Evolutionary conservation across 2,329 filamentous ascomycete genomes (phyloP).

Genomic region (Pestalotiopsis sp.): DNA sequence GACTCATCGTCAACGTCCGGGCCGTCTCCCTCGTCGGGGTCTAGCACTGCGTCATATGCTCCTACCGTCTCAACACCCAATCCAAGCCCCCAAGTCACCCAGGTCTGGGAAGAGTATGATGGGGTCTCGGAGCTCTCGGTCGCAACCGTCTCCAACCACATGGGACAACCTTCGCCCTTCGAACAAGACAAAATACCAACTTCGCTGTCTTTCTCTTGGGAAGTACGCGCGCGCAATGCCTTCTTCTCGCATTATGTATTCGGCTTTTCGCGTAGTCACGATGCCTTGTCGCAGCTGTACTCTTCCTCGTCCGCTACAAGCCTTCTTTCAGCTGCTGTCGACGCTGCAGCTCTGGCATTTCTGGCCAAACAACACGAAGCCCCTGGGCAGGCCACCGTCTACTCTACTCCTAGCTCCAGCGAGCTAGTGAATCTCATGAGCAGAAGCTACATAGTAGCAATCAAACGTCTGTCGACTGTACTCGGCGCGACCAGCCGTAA

Average conservation of each 20-base stretch:
- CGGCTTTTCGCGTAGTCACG: constrained; percentile 25
- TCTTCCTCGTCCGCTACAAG: constrained; percentile 8
- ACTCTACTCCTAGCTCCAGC: not conserved
- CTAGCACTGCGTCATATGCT: not conserved
- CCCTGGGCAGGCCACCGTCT: not conserved
- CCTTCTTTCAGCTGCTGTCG: constrained; percentile 25
- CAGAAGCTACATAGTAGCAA: constrained; percentile 17
- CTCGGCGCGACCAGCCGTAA: constrained; percentile 10
- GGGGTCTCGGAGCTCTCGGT: not conserved
- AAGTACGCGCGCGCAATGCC: constrained; percentile 22
- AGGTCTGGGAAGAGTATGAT: not conserved
- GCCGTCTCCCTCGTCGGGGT: not conserved
- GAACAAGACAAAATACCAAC: not conserved
- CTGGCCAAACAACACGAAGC: constrained; percentile 10
- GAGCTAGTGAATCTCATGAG: constrained; percentile 1
- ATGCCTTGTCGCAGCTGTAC: constrained; percentile 22
- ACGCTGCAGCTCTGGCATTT: constrained; percentile 28
- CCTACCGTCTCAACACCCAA: not conserved
- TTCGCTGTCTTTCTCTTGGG: constrained; percentile 17
- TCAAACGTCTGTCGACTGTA: constrained; percentile 11
- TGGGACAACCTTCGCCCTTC: not conserved
- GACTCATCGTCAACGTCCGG: not conserved
- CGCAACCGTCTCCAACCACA: not conserved
- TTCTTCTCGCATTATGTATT: constrained; percentile 27
- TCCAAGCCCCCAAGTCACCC: not conserved